Evolutionary conservation across 306 rosid genomes (phyloP).

Genomic region (Glycine latifolia): DNA sequence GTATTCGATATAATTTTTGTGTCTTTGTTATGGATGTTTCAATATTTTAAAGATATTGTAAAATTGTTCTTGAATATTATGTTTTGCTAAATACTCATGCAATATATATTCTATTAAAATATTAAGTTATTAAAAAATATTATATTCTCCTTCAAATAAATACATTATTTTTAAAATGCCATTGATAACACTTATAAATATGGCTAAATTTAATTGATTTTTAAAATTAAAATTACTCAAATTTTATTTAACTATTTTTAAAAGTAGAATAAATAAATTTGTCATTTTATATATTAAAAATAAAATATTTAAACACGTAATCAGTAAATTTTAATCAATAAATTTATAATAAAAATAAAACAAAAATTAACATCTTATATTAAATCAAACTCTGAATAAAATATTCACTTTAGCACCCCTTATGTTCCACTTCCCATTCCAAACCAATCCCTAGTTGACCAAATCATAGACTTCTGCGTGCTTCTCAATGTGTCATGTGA

Average conservation of each 20-base stretch:
- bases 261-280: neutral
- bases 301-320: neutral
- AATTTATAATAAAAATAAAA: neutral
- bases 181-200: neutral
- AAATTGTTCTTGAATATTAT: too few relatives aligned
- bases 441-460: slow-evolving; percentile 38
- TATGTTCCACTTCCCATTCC: neutral
- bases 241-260: neutral
- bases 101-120: neutral
- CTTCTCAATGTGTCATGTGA: slow-evolving; percentile 46
- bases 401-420: neutral
- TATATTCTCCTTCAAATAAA: neutral
- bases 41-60: too few relatives aligned
- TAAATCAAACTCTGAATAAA: neutral
- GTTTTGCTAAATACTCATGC: too few relatives aligned
- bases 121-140: neutral
- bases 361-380: neutral
- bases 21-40: too few relatives aligned
- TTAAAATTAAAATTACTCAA: neutral
- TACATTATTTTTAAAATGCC: neutral
- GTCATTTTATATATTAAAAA: neutral
- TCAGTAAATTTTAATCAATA: neutral
- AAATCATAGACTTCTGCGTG: slow-evolving; percentile 27
- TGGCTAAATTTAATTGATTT: neutral
- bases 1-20: too few relatives aligned